A percentile compares a stretch with the other conserved stretches of the same genome.
These are phyloP conservation scores for Clavariopsis aquatica DNA, from an alignment of 495 filamentous ascomycete genomes.

Conservation along the genomic window DNA sequence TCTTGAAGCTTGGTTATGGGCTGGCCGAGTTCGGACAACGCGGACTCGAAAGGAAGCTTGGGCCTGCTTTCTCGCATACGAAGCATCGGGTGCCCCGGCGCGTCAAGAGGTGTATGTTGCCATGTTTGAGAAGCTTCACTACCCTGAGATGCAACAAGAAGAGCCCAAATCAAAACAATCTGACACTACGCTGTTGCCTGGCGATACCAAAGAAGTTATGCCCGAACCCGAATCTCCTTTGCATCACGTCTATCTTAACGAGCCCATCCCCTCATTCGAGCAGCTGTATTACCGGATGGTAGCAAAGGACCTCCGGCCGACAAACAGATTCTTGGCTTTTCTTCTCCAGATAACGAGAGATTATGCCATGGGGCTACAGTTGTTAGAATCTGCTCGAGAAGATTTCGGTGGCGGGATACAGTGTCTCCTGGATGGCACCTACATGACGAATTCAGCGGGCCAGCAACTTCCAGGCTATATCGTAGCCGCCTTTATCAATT, in stretches of 20 bases:
- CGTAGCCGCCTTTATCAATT: constrained; percentile 53
- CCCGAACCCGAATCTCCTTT: constrained; percentile 58
- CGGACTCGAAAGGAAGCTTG: constrained; percentile 72
- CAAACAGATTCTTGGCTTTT: constrained; percentile 49
- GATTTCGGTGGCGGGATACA: constrained; percentile 43
- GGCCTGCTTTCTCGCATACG: constrained; percentile 64
- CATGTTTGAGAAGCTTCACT: constrained; percentile 63
- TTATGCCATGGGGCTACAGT: constrained; percentile 48
- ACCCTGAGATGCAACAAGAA: constrained; percentile 36
- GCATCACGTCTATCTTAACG: constrained; percentile 59
- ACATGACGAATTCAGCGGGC: constrained; percentile 17
- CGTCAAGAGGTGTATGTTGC: constrained; percentile 53
- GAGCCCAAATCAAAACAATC: background rate
- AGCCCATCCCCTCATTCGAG: constrained; percentile 56
- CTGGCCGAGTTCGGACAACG: constrained; percentile 63
- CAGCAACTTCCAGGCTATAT: constrained; percentile 46
- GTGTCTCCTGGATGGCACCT: constrained; percentile 25
- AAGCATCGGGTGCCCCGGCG: constrained; percentile 39
- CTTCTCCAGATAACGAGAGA: constrained; percentile 51
- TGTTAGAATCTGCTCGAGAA: constrained; percentile 47
- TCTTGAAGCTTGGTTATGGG: constrained; percentile 49
- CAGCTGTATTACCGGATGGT: constrained; percentile 59
- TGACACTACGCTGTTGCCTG: constrained; percentile 50
- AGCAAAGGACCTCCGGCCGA: constrained; percentile 50
- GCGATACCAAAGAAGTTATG: constrained; percentile 61